Conservation (phyloP, 257 asterid species). For the Schizonepeta tenuifolia region DNA sequence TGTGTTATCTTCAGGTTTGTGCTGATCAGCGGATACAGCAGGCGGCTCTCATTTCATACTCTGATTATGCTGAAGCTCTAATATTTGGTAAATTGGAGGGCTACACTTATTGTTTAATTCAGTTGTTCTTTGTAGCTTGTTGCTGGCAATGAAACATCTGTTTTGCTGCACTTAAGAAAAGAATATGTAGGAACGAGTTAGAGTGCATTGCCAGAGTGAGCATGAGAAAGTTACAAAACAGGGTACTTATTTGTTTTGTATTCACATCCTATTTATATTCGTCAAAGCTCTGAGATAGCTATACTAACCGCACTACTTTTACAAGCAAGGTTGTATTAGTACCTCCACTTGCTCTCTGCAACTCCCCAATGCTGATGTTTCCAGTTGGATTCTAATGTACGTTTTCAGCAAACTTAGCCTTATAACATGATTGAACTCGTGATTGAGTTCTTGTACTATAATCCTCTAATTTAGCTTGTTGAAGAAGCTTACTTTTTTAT, state of each 20-base stretch:
- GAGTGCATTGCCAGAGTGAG: slow-evolving; percentile 10
- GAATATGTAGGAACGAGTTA: not conserved
- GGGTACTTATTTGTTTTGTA: not conserved
- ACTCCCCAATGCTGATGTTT: not conserved
- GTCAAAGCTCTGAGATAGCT: not conserved
- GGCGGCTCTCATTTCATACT: not conserved
- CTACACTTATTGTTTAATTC: slow-evolving; percentile 10
- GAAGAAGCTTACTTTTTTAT: not conserved
- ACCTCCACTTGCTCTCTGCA: not conserved
- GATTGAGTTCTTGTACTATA: not conserved
- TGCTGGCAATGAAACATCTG: slow-evolving; percentile 16
- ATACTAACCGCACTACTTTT: not conserved
- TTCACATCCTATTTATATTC: not conserved
- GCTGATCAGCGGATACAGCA: slow-evolving; percentile 28
- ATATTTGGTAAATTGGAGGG: slow-evolving; percentile 32
- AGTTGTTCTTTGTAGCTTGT: not conserved
- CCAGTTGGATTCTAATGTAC: not conserved
- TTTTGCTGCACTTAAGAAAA: not conserved
- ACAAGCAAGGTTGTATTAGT: not conserved
- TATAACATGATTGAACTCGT: not conserved
- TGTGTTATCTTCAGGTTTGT: slow-evolving; percentile 29
- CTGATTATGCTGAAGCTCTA: slow-evolving; percentile 15
- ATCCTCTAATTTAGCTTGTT: slow-evolving; percentile 4
- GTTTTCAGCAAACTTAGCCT: not conserved
- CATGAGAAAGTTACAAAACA: not conserved